These are phyloP conservation scores for Aegilops bicornis DNA, from an alignment of 176 grass and related monocot genomes.

Conservation along the genomic window DNA sequence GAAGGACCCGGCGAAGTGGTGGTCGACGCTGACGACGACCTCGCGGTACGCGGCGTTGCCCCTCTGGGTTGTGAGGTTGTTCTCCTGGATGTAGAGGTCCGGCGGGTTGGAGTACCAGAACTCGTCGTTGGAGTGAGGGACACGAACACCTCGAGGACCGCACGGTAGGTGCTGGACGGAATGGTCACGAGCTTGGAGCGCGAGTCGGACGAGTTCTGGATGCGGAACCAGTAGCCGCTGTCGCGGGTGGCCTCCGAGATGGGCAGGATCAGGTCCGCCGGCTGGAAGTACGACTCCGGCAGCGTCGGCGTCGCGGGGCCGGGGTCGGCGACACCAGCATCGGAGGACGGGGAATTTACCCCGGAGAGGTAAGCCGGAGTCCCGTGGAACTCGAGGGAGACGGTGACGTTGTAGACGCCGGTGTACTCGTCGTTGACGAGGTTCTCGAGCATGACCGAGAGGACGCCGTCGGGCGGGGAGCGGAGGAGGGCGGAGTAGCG, in stretches of 20 bases:
- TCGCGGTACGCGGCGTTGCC: constrained; percentile 86
- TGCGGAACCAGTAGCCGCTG: constrained; percentile 81
- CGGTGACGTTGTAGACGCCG: constrained; percentile 70
- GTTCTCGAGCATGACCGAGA: constrained; percentile 96
- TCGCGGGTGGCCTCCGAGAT: constrained; percentile 44
- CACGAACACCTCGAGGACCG: constrained; percentile 73
- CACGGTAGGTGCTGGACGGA: constrained; percentile 72
- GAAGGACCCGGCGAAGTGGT: constrained; percentile 63
- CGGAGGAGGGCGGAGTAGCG: constrained; percentile 54
- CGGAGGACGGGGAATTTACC: neutral
- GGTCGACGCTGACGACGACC: constrained; percentile 62
- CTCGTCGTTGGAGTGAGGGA: constrained; percentile 75
- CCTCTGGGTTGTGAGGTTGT: constrained; percentile 71
- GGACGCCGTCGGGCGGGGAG: constrained; percentile 39
- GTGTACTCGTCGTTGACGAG: constrained; percentile 74
- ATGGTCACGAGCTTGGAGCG: constrained; percentile 35
- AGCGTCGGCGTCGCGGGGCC: neutral
- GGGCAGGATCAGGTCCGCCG: constrained; percentile 73
- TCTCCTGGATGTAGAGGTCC: constrained; percentile 69
- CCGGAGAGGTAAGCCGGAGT: constrained; percentile 16
- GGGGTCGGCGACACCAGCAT: neutral
- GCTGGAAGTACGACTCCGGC: constrained; percentile 27
- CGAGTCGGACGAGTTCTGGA: constrained; percentile 57
- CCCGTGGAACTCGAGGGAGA: constrained; percentile 72
- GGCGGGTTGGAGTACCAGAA: constrained; percentile 98